Evolutionary conservation across 129 eudicot species (phyloP).

Genomic region (Tanacetum coccineum): DNA sequence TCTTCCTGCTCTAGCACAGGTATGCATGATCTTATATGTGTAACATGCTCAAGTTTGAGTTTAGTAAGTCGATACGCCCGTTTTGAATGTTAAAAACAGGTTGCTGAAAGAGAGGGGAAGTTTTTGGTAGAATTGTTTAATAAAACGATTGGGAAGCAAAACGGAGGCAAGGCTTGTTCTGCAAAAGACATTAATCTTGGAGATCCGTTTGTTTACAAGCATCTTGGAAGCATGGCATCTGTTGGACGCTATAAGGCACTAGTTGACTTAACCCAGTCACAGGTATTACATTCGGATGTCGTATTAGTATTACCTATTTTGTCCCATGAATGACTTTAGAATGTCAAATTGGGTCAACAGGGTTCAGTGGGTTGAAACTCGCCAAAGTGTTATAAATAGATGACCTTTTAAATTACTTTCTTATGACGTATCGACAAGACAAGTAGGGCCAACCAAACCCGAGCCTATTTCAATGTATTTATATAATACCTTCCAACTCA

Average conservation of each 20-base stretch:
- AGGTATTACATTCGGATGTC: conserved; percentile 36
- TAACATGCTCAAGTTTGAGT: background rate
- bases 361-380: no score
- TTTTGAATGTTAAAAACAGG: conserved; percentile 36
- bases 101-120: conserved; percentile 92
- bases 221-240: conserved; percentile 97
- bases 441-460: no score
- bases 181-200: conserved; percentile 57
- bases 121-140: conserved; percentile 62
- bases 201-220: conserved; percentile 87
- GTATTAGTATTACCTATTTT: no score
- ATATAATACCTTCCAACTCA: no score
- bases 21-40: conserved; percentile 25
- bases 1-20: conserved; percentile 99
- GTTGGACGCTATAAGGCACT: conserved; percentile 93
- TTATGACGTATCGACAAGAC: no score
- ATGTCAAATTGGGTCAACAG: no score
- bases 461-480: no score
- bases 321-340: no score
- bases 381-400: no score
- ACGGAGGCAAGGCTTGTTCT: conserved; percentile 65
- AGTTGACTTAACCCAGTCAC: conserved; percentile 77
- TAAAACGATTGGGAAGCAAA: conserved; percentile 60
- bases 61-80: conserved; percentile 16
- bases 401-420: no score